phyloP scores from a whole-genome alignment of 495 filamentous ascomycete species.

The Podospora pseudocomata region DNA sequence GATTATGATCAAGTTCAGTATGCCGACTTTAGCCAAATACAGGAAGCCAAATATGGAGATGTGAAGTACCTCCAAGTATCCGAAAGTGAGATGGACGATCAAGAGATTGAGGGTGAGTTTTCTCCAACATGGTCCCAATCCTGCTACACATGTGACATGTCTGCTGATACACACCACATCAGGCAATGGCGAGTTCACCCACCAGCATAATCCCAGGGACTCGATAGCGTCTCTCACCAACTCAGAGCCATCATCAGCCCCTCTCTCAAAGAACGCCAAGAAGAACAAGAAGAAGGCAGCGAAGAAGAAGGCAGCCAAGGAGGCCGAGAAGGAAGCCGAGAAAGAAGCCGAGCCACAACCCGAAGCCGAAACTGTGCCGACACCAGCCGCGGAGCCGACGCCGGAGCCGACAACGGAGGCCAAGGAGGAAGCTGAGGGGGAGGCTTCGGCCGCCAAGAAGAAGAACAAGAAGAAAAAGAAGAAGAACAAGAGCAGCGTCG shows the following conservation, averaged over 20 bases:
- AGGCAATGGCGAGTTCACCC: conserved; percentile 11
- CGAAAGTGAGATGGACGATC: conserved; percentile 34
- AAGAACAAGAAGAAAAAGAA: conserved; percentile 32
- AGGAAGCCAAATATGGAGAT: conserved; percentile 39
- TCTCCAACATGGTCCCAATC: no score
- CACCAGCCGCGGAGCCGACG: conserved; percentile 9
- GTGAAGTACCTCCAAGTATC: conserved; percentile 35
- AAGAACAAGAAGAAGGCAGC: conserved; percentile 33
- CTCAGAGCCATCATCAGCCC: conserved; percentile 5
- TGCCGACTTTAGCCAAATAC: conserved; percentile 37
- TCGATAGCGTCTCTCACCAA: conserved; percentile 17
- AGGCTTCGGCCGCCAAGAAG: conserved; percentile 4
- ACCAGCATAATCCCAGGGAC: conserved; percentile 2
- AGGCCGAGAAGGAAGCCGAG: conserved; percentile 10
- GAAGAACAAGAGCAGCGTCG: conserved; percentile 24
- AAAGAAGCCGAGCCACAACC: conserved; percentile 14
- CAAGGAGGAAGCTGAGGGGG: conserved; percentile 19
- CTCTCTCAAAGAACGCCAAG: conserved; percentile 23
- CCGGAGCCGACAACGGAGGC: conserved; percentile 14
- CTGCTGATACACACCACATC: background rate
- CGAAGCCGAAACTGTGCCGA: conserved; percentile 9
- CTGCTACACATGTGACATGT: background rate
- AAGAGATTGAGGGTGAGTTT: conserved; percentile 21
- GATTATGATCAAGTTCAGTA: conserved; percentile 35
- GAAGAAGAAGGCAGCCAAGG: conserved; percentile 26